Percentiles rank a stretch among this genome's conserved stretches.
These are phyloP conservation scores for Trichoderma sp. DNA, from an alignment of 2,329 filamentous ascomycete species.

Conservation along the genomic window DNA sequence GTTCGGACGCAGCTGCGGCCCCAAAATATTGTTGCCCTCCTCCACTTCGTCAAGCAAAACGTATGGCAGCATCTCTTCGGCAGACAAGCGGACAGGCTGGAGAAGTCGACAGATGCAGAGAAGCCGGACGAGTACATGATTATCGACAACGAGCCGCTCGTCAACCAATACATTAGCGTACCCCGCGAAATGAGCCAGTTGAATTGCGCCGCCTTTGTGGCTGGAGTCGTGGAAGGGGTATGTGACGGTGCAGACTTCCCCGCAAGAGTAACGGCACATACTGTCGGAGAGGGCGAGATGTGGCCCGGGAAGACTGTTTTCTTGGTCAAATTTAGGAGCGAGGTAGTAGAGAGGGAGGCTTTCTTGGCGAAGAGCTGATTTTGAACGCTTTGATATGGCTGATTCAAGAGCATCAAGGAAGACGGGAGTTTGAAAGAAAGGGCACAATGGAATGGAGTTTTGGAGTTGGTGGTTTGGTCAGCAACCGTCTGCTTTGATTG, in stretches of 20 bases:
- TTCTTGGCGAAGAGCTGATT: slow-evolving; percentile 64
- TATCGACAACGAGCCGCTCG: slow-evolving; percentile 94
- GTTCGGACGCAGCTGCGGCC: slow-evolving; percentile 72
- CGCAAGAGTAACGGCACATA: slow-evolving; percentile 87
- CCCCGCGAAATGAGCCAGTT: slow-evolving; percentile 95
- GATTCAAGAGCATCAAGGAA: neutral
- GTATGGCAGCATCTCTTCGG: slow-evolving; percentile 92
- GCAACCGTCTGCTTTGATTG: slow-evolving; percentile 7
- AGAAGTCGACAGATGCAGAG: slow-evolving; percentile 78
- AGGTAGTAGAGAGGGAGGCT: slow-evolving; percentile 88
- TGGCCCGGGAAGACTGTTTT: slow-evolving; percentile 98
- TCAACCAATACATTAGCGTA: slow-evolving; percentile 91
- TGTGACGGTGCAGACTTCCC: slow-evolving; percentile 92
- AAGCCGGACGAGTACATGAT: slow-evolving; percentile 99
- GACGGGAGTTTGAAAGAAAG: slow-evolving; percentile 14
- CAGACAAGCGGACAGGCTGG: slow-evolving; percentile 86
- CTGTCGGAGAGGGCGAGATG: slow-evolving; percentile 72
- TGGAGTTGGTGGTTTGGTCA: slow-evolving; percentile 26
- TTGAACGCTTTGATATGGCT: neutral
- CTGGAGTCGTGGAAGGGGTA: slow-evolving; percentile 91
- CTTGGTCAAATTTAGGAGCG: slow-evolving; percentile 86
- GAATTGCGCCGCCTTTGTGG: slow-evolving; percentile 94
- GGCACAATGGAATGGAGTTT: slow-evolving; percentile 29
- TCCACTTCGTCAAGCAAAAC: slow-evolving; percentile 92
- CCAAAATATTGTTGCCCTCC: slow-evolving; percentile 82